Evolutionary conservation across 257 asterid genomes (phyloP).

Genomic region (Nicotiana sylvestris): DNA sequence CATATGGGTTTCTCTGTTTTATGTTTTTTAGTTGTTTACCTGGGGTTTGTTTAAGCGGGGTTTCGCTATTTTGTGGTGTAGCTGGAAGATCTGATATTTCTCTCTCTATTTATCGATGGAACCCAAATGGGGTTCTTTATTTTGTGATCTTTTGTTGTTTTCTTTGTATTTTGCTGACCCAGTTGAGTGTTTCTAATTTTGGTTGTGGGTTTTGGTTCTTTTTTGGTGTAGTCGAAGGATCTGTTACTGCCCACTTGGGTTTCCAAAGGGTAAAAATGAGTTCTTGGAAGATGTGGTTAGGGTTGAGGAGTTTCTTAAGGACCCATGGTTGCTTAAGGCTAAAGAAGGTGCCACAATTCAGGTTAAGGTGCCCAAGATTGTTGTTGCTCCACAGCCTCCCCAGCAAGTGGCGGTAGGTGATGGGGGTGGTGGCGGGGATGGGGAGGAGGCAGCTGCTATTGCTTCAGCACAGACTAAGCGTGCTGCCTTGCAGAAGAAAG

Average conservation of each 20-base stretch:
- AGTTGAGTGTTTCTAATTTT: constrained; percentile 23
- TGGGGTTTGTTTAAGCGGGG: not conserved
- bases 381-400: constrained; percentile 33
- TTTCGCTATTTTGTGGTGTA: not conserved
- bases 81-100: not conserved
- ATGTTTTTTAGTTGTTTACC: constrained; percentile 13
- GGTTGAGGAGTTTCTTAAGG: constrained; percentile 76
- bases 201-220: constrained; percentile 22
- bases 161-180: constrained; percentile 7
- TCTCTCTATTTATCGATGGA: not conserved
- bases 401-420: constrained; percentile 7
- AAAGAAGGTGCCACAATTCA: constrained; percentile 69
- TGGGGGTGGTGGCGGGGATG: constrained; percentile 34
- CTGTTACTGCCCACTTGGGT: constrained; percentile 83
- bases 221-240: constrained; percentile 70
- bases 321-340: constrained; percentile 78
- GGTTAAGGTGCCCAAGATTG: constrained; percentile 83
- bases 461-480: constrained; percentile 80
- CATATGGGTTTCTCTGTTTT: constrained; percentile 16
- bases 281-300: constrained; percentile 59
- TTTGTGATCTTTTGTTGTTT: constrained; percentile 9
- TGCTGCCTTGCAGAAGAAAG: constrained; percentile 82
- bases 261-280: constrained; percentile 53
- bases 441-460: constrained; percentile 48
- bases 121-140: not conserved